Conservation (phyloP, 345 rosid species). For the Geranium brycei region DNA sequence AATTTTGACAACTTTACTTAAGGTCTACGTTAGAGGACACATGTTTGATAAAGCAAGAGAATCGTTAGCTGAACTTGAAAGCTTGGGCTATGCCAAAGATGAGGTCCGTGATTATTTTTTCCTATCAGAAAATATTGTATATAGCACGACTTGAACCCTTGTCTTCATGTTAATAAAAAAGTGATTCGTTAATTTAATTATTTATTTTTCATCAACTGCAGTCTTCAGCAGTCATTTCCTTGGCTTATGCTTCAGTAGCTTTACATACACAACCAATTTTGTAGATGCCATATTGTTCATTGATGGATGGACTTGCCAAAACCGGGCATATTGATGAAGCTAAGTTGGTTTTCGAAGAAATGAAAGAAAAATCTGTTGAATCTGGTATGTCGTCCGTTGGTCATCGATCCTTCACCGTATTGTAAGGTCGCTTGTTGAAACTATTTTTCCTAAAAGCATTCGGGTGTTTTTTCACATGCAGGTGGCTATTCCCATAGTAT, state of each 20-base stretch:
- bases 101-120: slow-evolving; percentile 35
- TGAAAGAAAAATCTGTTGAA: slow-evolving; percentile 44
- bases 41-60: slow-evolving; percentile 70
- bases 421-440: not conserved
- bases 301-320: slow-evolving; percentile 89
- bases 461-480: slow-evolving; percentile 19
- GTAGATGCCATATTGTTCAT: slow-evolving; percentile 79
- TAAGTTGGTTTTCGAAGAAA: slow-evolving; percentile 40
- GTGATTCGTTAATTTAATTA: not conserved
- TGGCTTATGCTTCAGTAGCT: slow-evolving; percentile 8
- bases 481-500: slow-evolving; percentile 91
- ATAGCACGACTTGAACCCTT: too few species aligned
- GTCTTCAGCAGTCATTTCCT: not conserved
- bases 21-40: slow-evolving; percentile 81
- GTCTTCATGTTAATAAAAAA: too few species aligned
- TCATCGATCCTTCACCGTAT: not conserved
- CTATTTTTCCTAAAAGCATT: not conserved
- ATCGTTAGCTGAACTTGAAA: slow-evolving; percentile 51
- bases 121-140: too few species aligned
- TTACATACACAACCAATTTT: slow-evolving; percentile 7
- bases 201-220: slow-evolving; percentile 5
- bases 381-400: slow-evolving; percentile 43
- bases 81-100: slow-evolving; percentile 55
- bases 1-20: slow-evolving; percentile 69
- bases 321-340: slow-evolving; percentile 63